A percentile compares a stretch with the other conserved stretches of the same genome.
Conservation (phyloP, 2,329 filamentous ascomycete genomes). For the Fusarium compactum region DNA sequence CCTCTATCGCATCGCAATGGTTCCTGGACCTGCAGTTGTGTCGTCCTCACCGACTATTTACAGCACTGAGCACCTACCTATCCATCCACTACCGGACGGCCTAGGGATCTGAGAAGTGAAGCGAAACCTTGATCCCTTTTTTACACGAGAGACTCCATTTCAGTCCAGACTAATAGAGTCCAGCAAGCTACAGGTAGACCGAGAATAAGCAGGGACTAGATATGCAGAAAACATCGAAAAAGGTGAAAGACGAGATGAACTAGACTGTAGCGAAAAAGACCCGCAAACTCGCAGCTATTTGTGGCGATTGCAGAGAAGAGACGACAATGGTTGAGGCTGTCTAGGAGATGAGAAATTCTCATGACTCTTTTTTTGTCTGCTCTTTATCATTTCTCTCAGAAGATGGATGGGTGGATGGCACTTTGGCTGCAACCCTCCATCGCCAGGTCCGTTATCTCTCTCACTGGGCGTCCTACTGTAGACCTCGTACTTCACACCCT, state of each 20-base stretch:
- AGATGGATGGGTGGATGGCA: neutral
- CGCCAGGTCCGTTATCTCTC: slow-evolving; percentile 30
- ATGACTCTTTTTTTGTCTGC: slow-evolving; percentile 2
- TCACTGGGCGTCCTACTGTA: slow-evolving; percentile 13
- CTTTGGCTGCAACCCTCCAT: slow-evolving; percentile 31
- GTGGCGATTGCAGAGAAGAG: slow-evolving; percentile 12
- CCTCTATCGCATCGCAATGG: slow-evolving; percentile 2
- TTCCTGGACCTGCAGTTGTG: slow-evolving; percentile 40
- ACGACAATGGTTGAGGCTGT: slow-evolving; percentile 1
- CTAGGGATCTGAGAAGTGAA: slow-evolving; percentile 5
- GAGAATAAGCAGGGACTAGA: slow-evolving; percentile 17
- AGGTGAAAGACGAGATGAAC: slow-evolving; percentile 20
- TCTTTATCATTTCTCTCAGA: neutral
- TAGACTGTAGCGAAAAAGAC: slow-evolving; percentile 2
- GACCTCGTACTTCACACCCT: slow-evolving; percentile 29
- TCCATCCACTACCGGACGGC: slow-evolving; percentile 1
- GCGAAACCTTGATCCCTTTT: slow-evolving; percentile 18
- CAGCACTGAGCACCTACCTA: slow-evolving; percentile 13
- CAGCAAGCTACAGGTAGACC: slow-evolving; percentile 8
- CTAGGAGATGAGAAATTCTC: slow-evolving; percentile 7
- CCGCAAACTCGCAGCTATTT: slow-evolving; percentile 15
- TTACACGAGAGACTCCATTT: slow-evolving; percentile 7
- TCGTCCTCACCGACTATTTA: slow-evolving; percentile 46
- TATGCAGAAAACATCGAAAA: slow-evolving; percentile 27
- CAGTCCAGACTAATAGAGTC: slow-evolving; percentile 10